Evolutionary conservation across 2,329 filamentous ascomycete species (phyloP).

Genomic region (Neoscytalidium dimidiatum): DNA sequence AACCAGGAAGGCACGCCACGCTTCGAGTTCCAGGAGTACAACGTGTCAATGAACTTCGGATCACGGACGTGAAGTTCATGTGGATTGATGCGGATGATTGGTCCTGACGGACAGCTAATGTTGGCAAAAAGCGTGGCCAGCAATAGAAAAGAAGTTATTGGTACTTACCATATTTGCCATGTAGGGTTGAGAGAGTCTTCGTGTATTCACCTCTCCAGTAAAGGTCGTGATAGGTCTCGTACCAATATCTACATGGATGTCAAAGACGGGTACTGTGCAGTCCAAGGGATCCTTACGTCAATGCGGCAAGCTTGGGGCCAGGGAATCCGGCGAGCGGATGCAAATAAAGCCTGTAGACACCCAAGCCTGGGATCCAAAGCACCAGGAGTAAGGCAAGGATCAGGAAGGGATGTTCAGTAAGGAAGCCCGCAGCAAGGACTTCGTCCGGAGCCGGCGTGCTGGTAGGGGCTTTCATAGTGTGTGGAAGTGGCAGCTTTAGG

Average conservation of each 20-base stretch:
- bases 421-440: neutral
- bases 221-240: conserved; percentile 41
- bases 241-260: conserved; percentile 15
- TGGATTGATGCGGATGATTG: conserved; percentile 46
- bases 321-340: conserved; percentile 21
- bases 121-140: neutral
- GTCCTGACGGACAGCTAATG: conserved; percentile 27
- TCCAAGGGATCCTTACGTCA: conserved; percentile 15
- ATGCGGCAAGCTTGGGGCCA: conserved; percentile 21
- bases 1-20: conserved; percentile 20
- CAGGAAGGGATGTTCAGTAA: neutral
- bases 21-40: conserved; percentile 28
- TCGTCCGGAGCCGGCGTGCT: neutral
- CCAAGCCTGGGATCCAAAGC: neutral
- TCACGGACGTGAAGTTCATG: conserved; percentile 46
- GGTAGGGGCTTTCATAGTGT: neutral
- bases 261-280: neutral
- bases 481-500: neutral
- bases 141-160: no score
- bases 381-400: neutral
- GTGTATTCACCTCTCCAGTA: conserved; percentile 32
- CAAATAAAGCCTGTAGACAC: conserved; percentile 15
- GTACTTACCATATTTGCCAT: conserved; percentile 36
- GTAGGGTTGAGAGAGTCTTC: conserved; percentile 36
- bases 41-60: conserved; percentile 37